Percentiles rank a stretch among this genome's conserved stretches.
These are phyloP conservation scores for Proteromonas lacertae DNA, from an alignment of 352 stramenopile species.

Conservation along the genomic window DNA sequence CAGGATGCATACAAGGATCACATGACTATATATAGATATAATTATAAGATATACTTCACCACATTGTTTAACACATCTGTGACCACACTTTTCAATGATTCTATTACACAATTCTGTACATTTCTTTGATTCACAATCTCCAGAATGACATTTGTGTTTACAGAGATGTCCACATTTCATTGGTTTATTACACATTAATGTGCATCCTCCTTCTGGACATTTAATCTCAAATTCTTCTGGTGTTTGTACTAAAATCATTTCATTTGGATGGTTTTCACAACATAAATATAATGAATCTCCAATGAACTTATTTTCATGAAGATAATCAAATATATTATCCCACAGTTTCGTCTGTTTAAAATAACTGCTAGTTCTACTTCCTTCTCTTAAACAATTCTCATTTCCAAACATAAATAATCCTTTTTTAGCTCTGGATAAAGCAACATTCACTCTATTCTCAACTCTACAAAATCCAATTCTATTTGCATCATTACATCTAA, in stretches of 20 bases:
- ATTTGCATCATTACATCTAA: conserved; percentile 18
- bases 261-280: not conserved
- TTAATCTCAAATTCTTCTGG: conserved; percentile 11
- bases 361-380: not conserved
- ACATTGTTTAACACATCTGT: too few relatives aligned
- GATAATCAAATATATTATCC: not conserved
- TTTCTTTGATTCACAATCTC: not conserved
- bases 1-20: too few relatives aligned
- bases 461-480: conserved; percentile 31
- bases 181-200: conserved; percentile 12
- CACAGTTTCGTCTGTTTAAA: not conserved
- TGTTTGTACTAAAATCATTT: conserved; percentile 10
- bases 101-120: not conserved
- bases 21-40: too few relatives aligned
- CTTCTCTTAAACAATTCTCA: conserved; percentile 6
- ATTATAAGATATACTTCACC: too few relatives aligned
- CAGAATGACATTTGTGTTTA: conserved; percentile 13
- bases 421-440: conserved; percentile 21
- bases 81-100: too few relatives aligned
- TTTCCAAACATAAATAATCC: conserved; percentile 18
- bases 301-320: not conserved
- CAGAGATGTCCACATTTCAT: conserved; percentile 10
- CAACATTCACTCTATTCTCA: conserved; percentile 25
- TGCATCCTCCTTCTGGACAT: conserved; percentile 19
- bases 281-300: not conserved